phyloP scores from a whole-genome alignment of 768 basidiomycete genomes.

The Chiua virens region DNA sequence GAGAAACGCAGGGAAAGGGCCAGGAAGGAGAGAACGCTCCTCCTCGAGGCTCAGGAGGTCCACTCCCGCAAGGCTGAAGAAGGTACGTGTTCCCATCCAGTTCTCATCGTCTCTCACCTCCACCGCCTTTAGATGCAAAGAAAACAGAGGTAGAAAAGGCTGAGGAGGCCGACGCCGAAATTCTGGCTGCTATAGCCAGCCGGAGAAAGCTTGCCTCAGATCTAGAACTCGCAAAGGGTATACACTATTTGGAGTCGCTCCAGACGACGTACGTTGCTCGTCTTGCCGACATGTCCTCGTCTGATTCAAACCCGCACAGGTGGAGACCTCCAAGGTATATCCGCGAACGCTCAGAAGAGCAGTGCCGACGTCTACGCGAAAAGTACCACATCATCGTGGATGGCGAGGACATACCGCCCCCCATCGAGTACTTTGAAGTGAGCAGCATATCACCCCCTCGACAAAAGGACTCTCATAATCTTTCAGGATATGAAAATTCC shows the following conservation, averaged over 20 bases:
- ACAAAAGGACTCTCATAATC: conserved; percentile 11
- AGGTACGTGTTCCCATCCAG: conserved; percentile 42
- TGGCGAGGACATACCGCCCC: conserved; percentile 90
- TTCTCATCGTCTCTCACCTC: conserved; percentile 16
- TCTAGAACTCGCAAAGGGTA: conserved; percentile 90
- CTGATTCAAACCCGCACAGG: conserved; percentile 41
- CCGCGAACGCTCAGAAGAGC: conserved; percentile 63
- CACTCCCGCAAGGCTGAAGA: conserved; percentile 80
- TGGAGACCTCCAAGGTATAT: conserved; percentile 90
- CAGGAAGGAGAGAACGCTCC: conserved; percentile 81
- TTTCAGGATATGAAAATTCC: conserved; percentile 98
- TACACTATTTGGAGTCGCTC: conserved; percentile 84
- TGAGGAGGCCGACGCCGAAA: conserved; percentile 87
- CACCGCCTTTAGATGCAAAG: conserved; percentile 58
- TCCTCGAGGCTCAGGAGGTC: conserved; percentile 95
- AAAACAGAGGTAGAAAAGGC: conserved; percentile 86
- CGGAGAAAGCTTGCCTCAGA: conserved; percentile 91
- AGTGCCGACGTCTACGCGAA: conserved; percentile 75
- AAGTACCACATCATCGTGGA: conserved; percentile 95
- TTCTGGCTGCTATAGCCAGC: conserved; percentile 88
- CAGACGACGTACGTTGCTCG: conserved; percentile 65
- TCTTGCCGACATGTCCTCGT: neutral
- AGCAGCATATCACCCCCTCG: conserved; percentile 4
- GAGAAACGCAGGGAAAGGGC: conserved; percentile 71
- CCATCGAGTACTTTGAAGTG: conserved; percentile 86